Evolutionary conservation across 805 yeast species (phyloP).

Genomic region (Candida sphagnicola): DNA sequence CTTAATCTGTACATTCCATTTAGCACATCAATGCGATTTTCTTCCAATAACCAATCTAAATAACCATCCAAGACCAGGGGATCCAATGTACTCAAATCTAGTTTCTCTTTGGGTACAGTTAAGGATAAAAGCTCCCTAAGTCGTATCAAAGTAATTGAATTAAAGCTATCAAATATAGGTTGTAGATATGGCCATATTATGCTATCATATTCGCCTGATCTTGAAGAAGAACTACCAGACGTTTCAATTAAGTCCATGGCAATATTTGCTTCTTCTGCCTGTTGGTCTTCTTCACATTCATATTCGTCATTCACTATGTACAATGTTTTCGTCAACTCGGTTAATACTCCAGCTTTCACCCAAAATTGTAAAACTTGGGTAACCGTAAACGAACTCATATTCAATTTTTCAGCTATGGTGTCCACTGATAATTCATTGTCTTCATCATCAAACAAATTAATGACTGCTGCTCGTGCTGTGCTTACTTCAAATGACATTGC

Average conservation of each 20-base stretch:
- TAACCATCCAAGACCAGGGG: conserved; percentile 41
- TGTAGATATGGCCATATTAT: conserved; percentile 43
- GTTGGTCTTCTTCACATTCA: background rate
- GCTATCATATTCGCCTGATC: conserved; percentile 10
- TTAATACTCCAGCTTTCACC: conserved; percentile 56
- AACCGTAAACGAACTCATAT: conserved; percentile 41
- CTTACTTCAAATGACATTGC: conserved; percentile 44
- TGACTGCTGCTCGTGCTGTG: conserved; percentile 68
- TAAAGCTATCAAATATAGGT: conserved; percentile 57
- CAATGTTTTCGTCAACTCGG: conserved; percentile 25
- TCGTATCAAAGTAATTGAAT: conserved; percentile 42
- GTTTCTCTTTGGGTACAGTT: conserved; percentile 51
- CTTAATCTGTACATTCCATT: conserved; percentile 32
- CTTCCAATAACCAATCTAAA: conserved; percentile 40
- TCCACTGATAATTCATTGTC: conserved; percentile 27
- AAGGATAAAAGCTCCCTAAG: conserved; percentile 52
- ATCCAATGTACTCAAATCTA: conserved; percentile 29
- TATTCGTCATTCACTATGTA: conserved; percentile 38
- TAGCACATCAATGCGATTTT: conserved; percentile 32
- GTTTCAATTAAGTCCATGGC: no score
- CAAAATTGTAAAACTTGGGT: conserved; percentile 49
- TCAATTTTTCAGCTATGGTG: conserved; percentile 30
- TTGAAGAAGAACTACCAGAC: conserved; percentile 9
- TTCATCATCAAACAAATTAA: conserved; percentile 43
- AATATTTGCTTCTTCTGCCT: no score